phyloP scores from a whole-genome alignment of 148 eudicot species.

The Dianthus caryophyllus region DNA sequence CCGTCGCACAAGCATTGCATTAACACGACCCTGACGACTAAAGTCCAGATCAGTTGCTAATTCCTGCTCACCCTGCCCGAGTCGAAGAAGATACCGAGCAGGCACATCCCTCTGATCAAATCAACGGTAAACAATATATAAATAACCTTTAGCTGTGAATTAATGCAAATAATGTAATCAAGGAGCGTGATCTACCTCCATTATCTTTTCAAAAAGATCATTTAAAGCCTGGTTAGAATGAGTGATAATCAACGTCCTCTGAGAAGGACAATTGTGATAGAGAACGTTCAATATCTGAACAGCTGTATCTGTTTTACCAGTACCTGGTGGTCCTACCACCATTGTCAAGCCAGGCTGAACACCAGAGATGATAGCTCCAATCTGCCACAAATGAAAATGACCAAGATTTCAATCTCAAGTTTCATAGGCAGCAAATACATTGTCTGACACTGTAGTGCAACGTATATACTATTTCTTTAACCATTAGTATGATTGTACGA shows the following conservation, averaged over 20 bases:
- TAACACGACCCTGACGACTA: slow-evolving; percentile 97
- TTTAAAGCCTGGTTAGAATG: slow-evolving; percentile 97
- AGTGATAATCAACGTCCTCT: slow-evolving; percentile 92
- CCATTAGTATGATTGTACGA: too few species aligned
- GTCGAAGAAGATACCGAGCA: slow-evolving; percentile 96
- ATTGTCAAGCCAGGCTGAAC: slow-evolving; percentile 92
- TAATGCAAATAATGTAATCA: neutral
- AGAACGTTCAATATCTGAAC: slow-evolving; percentile 93
- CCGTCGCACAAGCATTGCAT: slow-evolving; percentile 96
- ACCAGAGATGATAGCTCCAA: slow-evolving; percentile 89
- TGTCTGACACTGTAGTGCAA: neutral
- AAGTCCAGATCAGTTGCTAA: slow-evolving; percentile 96
- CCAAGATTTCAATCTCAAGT: neutral
- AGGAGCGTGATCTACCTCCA: slow-evolving; percentile 55
- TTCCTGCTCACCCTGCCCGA: slow-evolving; percentile 99
- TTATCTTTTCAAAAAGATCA: slow-evolving; percentile 95
- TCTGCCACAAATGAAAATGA: slow-evolving; percentile 32
- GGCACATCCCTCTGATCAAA: slow-evolving; percentile 85
- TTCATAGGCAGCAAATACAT: neutral
- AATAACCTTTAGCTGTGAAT: neutral
- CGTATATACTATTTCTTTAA: neutral
- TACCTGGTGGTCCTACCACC: slow-evolving; percentile 99
- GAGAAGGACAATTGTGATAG: slow-evolving; percentile 96
- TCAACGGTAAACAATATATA: slow-evolving; percentile 9
- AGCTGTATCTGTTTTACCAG: slow-evolving; percentile 98